phyloP scores from a whole-genome alignment of 2,329 filamentous ascomycete species.

The Aureobasidium melanogenum region DNA sequence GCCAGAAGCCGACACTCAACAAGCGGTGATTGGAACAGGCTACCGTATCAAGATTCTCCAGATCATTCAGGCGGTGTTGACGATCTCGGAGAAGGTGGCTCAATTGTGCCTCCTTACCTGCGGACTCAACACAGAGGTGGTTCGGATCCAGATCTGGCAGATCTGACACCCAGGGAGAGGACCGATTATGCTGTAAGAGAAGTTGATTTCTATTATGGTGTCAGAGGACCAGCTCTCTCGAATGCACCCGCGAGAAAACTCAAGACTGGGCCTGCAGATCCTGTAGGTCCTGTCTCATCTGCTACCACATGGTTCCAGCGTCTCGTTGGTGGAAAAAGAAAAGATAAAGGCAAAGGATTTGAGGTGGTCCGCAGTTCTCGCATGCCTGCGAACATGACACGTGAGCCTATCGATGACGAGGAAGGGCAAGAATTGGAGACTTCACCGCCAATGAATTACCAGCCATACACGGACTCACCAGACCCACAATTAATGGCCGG shows the following conservation, averaged over 20 bases:
- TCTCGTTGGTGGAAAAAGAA: slow-evolving; percentile 73
- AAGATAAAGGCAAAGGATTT: slow-evolving; percentile 93
- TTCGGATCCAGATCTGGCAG: slow-evolving; percentile 47
- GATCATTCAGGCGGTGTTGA: slow-evolving; percentile 26
- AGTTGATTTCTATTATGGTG: slow-evolving; percentile 93
- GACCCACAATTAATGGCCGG: slow-evolving; percentile 9
- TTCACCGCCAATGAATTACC: slow-evolving; percentile 24
- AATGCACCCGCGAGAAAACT: slow-evolving; percentile 66
- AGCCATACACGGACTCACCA: slow-evolving; percentile 25
- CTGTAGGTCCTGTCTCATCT: slow-evolving; percentile 80
- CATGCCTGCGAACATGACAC: slow-evolving; percentile 66
- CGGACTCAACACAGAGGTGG: slow-evolving; percentile 36
- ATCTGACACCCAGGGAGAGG: slow-evolving; percentile 41
- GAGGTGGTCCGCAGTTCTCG: slow-evolving; percentile 88
- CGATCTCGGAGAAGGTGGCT: slow-evolving; percentile 31
- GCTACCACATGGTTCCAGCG: slow-evolving; percentile 83
- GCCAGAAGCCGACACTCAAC: slow-evolving; percentile 31
- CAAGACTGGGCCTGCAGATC: slow-evolving; percentile 90
- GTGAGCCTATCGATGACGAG: slow-evolving; percentile 46
- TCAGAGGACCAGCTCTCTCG: slow-evolving; percentile 77
- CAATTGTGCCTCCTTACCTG: slow-evolving; percentile 46
- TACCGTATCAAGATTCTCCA: slow-evolving; percentile 36
- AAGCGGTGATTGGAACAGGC: slow-evolving; percentile 39
- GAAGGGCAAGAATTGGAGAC: slow-evolving; percentile 26
- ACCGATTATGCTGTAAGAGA: slow-evolving; percentile 90